Evolutionary conservation across 2,329 filamentous ascomycete species (phyloP).

Genomic region (Sporothrix brunneoviolacea): DNA sequence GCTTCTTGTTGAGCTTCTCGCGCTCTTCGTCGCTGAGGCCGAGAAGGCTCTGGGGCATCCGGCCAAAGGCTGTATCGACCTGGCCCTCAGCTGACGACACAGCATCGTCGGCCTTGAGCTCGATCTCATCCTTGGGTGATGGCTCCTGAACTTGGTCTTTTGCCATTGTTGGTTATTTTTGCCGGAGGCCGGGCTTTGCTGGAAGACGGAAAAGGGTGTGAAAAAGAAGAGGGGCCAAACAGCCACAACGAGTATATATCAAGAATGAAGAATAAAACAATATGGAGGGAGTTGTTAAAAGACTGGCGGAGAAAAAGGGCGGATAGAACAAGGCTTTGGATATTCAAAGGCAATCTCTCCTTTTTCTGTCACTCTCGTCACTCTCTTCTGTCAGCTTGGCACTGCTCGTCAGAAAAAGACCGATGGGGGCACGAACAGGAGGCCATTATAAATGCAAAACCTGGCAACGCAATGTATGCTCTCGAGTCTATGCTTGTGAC

Average conservation of each 20-base stretch:
- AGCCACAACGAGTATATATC: too few species aligned
- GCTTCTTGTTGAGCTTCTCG: conserved; percentile 2
- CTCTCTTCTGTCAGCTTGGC: not conserved
- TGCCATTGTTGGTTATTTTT: too few species aligned
- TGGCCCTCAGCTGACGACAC: conserved; percentile 5
- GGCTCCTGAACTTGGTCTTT: not conserved
- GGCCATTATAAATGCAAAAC: not conserved
- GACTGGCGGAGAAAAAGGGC: not conserved
- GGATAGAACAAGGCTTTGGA: not conserved
- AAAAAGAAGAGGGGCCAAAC: too few species aligned
- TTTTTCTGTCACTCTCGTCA: not conserved
- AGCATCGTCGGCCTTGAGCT: conserved; percentile 2
- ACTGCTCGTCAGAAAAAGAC: too few species aligned
- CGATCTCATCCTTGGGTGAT: not conserved
- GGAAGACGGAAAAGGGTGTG: too few species aligned
- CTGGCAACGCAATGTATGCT: too few species aligned
- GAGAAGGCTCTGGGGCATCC: conserved; percentile 9
- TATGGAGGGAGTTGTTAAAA: too few species aligned
- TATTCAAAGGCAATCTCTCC: too few species aligned
- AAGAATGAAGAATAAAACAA: too few species aligned
- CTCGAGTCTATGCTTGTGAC: not conserved
- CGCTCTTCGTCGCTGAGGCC: conserved; percentile 11
- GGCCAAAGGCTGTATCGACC: not conserved
- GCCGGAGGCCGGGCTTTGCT: too few species aligned
- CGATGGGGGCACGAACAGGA: too few species aligned